Evolutionary conservation across 208 protist genomes (phyloP).

Genomic region (Acanthamoeba lenticulata): DNA sequence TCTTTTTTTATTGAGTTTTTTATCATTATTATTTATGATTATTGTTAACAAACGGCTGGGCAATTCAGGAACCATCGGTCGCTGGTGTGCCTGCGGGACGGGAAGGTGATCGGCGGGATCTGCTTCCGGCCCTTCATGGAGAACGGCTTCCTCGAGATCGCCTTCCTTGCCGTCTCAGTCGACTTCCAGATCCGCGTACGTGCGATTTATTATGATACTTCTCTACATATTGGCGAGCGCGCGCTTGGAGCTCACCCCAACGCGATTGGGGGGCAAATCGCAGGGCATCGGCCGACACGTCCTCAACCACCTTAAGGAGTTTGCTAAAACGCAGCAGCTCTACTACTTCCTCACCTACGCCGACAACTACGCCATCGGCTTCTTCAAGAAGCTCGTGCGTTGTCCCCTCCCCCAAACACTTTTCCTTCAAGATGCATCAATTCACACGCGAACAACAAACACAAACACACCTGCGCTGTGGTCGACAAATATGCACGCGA

Average conservation of each 20-base stretch:
- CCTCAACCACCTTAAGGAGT: constrained; percentile 90
- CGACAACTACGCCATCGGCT: constrained; percentile 93
- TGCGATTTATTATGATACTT: neutral
- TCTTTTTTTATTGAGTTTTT: neutral
- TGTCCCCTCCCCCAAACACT: constrained; percentile 73
- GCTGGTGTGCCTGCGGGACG: constrained; percentile 73
- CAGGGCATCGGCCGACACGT: constrained; percentile 78
- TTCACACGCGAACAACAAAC: too few species aligned
- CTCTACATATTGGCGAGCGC: neutral
- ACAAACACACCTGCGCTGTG: too few species aligned
- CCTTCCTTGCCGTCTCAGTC: constrained; percentile 90
- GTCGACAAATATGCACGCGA: too few species aligned
- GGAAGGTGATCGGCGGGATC: constrained; percentile 89
- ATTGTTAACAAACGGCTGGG: too few species aligned
- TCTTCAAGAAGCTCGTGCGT: constrained; percentile 88
- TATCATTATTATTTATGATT: neutral
- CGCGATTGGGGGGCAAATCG: too few species aligned
- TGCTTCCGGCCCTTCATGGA: constrained; percentile 86
- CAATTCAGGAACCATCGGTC: constrained; percentile 60
- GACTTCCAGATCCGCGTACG: constrained; percentile 85
- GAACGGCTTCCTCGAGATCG: constrained; percentile 90
- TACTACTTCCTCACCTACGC: constrained; percentile 92
- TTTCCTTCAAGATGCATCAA: too few species aligned
- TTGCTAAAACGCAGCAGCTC: constrained; percentile 78
- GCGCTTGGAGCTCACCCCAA: too few species aligned